These are phyloP conservation scores for Stevia rebaudiana DNA, from an alignment of 140 eudicot genomes.

Conservation along the genomic window DNA sequence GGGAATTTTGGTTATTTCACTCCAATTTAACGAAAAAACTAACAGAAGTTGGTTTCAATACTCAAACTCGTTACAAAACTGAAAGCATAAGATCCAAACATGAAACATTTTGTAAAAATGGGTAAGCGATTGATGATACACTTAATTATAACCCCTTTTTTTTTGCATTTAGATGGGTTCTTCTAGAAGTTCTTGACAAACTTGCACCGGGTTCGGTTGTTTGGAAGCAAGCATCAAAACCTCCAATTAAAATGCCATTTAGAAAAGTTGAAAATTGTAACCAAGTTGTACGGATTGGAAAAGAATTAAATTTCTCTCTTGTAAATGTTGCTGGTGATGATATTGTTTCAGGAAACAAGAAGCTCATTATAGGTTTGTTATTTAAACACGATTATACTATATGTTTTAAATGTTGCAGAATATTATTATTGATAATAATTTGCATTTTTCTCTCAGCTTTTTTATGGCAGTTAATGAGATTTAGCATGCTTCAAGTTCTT, in stretches of 20 bases:
- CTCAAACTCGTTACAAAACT: too few relatives aligned
- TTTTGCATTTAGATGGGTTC: constrained; percentile 58
- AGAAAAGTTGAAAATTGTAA: constrained; percentile 91
- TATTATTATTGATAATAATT: neutral
- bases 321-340: constrained; percentile 86
- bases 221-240: constrained; percentile 83
- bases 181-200: constrained; percentile 81
- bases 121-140: neutral
- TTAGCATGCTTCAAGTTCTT: constrained; percentile 71
- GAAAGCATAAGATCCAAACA: too few relatives aligned
- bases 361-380: constrained; percentile 72
- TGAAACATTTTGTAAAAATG: neutral
- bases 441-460: constrained; percentile 43
- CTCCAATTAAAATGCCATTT: constrained; percentile 89
- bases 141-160: neutral
- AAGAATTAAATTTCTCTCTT: constrained; percentile 68
- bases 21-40: too few relatives aligned
- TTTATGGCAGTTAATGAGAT: constrained; percentile 87
- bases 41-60: too few relatives aligned
- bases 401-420: constrained; percentile 1
- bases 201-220: constrained; percentile 74
- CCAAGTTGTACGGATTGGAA: constrained; percentile 78
- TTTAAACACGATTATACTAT: neutral
- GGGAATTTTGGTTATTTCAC: too few relatives aligned
- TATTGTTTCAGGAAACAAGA: constrained; percentile 87